Evolutionary conservation across 2,329 filamentous ascomycete species (phyloP), one percentile per base, ranked within the genome.

Genomic region (Metarhizium rileyi): DNA sequence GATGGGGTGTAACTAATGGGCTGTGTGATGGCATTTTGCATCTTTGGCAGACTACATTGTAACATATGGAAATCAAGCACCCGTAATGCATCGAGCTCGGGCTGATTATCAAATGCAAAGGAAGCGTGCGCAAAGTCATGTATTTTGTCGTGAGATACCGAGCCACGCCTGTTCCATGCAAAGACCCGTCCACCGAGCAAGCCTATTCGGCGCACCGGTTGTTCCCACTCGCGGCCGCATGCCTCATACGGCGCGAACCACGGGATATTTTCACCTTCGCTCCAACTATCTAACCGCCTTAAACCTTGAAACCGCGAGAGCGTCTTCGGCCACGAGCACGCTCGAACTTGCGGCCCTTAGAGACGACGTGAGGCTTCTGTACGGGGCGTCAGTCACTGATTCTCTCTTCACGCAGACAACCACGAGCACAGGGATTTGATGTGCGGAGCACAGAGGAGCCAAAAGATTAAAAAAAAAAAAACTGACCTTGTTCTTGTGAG

Each of bases 341-440:
- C 86, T 98, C 94, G 81, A 98, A 98, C 83, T 98, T 98, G 77
- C 93, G 87, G 69, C 94, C 94, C 87, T 98, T 98, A 81, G 89
- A 95, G 76, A 89, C 82, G 68, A 98, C 82, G 65, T 95, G 87
- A 63, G 91, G 91, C 83, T 96, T 97, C 91, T 93, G 61, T 54
- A 65, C 38, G 12, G 8, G 28, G 20, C 10, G 27, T 55, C 25
- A 43, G 46, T 42, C 42, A 6, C 35, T 9, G n/a, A 8, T 20
- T 38, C n/a, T n/a, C n/a, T 14, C 14, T 38, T 10, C 5, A 38
- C 16, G n/a, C 35, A 7, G 35, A n/a, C 14, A 42, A 18, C 8
- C 18, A n/a, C 5, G 22, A 52, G 30, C 53, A 36, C 30, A 28
- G 46, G 33, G 23, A 14, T 5, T 1, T 8, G 0, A 3, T n/a